A percentile compares a stretch with the other conserved stretches of the same genome.
Evolutionary conservation across 768 basidiomycete species (phyloP).

Genomic region (Psilocybe azurescens): DNA sequence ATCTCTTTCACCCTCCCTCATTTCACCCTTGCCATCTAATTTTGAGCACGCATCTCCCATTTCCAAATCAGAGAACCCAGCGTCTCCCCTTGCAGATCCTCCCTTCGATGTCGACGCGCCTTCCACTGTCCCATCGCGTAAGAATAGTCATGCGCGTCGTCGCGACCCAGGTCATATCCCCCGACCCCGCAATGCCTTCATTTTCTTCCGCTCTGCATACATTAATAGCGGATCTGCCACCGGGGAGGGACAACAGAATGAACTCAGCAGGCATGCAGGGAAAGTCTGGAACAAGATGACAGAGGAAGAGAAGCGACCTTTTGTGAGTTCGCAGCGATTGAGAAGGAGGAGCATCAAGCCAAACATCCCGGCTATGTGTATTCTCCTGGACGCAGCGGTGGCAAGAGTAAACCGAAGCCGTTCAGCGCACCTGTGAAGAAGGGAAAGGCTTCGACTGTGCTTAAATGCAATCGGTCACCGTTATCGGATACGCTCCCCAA

Average conservation of each 20-base stretch:
- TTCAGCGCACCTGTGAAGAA: not conserved
- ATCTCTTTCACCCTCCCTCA: not conserved
- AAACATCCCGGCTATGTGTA: slow-evolving; percentile 36
- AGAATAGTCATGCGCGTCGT: slow-evolving; percentile 21
- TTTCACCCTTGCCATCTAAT: not conserved
- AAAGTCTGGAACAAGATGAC: slow-evolving; percentile 32
- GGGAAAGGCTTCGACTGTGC: not conserved
- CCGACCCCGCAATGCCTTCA: slow-evolving; percentile 44
- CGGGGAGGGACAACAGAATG: slow-evolving; percentile 33
- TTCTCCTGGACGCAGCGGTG: slow-evolving; percentile 20
- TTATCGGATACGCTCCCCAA: slow-evolving; percentile 3
- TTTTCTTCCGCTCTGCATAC: slow-evolving; percentile 38
- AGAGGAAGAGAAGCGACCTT: slow-evolving; percentile 26
- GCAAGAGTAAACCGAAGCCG: slow-evolving; percentile 12
- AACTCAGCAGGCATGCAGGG: slow-evolving; percentile 37
- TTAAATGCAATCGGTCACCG: not conserved
- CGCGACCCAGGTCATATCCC: slow-evolving; percentile 29
- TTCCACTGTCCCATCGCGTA: slow-evolving; percentile 4
- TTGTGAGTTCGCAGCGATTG: slow-evolving; percentile 23
- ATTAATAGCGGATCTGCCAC: slow-evolving; percentile 16
- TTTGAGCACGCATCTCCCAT: no score
- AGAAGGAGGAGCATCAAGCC: slow-evolving; percentile 30
- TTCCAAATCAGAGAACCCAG: not conserved
- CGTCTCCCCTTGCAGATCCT: no score
- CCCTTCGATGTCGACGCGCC: not conserved